These are phyloP conservation scores for Hibiscus syriacus DNA, from an alignment of 345 rosid genomes.

Conservation along the genomic window DNA sequence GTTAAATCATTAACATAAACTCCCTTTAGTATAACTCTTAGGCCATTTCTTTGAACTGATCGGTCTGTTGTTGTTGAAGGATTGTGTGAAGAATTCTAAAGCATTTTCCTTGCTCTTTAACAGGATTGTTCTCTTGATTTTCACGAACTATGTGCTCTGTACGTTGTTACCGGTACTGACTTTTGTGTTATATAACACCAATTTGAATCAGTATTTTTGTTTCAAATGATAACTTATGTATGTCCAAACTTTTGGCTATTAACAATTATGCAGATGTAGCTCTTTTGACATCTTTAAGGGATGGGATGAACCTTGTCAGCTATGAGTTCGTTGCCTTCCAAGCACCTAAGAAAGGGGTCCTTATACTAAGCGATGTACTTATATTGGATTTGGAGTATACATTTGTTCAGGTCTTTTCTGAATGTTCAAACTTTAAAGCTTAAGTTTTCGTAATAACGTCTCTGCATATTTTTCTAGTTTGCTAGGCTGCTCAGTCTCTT, in stretches of 20 bases:
- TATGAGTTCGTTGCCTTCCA: slow-evolving; percentile 62
- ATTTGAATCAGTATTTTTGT: neutral
- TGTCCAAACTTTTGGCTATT: neutral
- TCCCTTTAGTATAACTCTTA: no score
- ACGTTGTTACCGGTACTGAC: slow-evolving; percentile 51
- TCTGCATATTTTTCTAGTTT: slow-evolving; percentile 32
- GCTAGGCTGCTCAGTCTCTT: slow-evolving; percentile 62
- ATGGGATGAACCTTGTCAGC: slow-evolving; percentile 61
- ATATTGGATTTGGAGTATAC: neutral
- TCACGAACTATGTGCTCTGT: slow-evolving; percentile 40
- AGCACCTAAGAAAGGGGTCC: slow-evolving; percentile 58
- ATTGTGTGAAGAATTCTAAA: no score
- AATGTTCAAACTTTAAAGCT: no score
- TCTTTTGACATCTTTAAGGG: no score
- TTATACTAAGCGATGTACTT: slow-evolving; percentile 49
- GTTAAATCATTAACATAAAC: no score
- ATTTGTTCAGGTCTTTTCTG: neutral
- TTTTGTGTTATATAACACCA: neutral
- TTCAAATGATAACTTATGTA: neutral
- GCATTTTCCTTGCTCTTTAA: no score
- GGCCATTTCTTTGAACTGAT: no score
- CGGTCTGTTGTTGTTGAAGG: no score
- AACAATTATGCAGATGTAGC: no score
- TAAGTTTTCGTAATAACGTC: neutral
- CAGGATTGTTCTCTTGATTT: no score